Evolutionary conservation across 495 filamentous ascomycete genomes (phyloP).

Genomic region (Hypomontagnella submonticulosa): DNA sequence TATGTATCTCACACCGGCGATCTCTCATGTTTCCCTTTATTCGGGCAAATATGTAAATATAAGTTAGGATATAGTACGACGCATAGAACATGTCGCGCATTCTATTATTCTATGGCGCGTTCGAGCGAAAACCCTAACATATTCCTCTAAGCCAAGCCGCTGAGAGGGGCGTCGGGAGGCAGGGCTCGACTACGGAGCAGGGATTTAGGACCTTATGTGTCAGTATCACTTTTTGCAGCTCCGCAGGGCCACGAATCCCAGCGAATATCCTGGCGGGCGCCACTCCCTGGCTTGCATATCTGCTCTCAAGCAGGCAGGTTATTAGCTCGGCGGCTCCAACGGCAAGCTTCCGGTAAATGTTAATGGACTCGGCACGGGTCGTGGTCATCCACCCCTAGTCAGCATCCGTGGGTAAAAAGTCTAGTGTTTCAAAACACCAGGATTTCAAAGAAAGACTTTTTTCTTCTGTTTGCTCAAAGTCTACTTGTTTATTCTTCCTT

Average conservation of each 20-base stretch:
- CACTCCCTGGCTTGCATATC: slow-evolving; percentile 25
- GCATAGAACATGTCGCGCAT: no score
- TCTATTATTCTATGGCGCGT: no score
- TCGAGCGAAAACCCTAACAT: no score
- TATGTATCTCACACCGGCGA: no score
- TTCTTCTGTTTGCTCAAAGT: slow-evolving; percentile 12
- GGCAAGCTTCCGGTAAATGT: slow-evolving; percentile 38
- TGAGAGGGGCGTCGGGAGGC: neutral
- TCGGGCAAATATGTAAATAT: no score
- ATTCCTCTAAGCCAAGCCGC: no score
- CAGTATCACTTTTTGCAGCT: slow-evolving; percentile 30
- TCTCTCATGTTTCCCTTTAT: no score
- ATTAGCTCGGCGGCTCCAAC: slow-evolving; percentile 40
- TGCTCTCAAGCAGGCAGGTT: slow-evolving; percentile 20
- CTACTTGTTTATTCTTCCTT: neutral
- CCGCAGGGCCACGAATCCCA: slow-evolving; percentile 35
- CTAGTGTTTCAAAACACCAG: slow-evolving; percentile 34
- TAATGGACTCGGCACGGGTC: slow-evolving; percentile 36
- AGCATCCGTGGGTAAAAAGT: slow-evolving; percentile 20
- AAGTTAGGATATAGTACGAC: no score
- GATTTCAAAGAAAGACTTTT: slow-evolving; percentile 1
- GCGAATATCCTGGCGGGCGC: neutral
- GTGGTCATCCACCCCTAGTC: slow-evolving; percentile 23
- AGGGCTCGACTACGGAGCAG: slow-evolving; percentile 13
- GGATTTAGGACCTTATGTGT: slow-evolving; percentile 14